Evolutionary conservation across 228 moss, liverwort and hornwort genomes (phyloP).

Genomic region (Sphagnum fallax): DNA sequence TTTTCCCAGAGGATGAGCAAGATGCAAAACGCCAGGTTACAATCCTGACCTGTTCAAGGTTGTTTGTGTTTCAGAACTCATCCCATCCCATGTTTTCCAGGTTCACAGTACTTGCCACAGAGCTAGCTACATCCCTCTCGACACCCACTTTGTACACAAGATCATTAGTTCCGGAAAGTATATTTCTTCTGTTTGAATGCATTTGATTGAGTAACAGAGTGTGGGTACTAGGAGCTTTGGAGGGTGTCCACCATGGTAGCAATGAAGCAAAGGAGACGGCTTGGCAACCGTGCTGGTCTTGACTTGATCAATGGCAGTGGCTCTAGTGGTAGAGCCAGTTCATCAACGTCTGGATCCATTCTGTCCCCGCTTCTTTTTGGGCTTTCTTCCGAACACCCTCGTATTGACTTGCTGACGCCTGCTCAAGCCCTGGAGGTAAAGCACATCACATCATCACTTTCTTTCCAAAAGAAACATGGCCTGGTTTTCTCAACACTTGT

Average conservation of each 20-base stretch:
- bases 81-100: too few relatives aligned
- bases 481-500: too few relatives aligned
- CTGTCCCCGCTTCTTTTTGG: conserved; percentile 22
- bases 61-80: too few relatives aligned
- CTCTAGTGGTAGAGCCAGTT: conserved; percentile 12
- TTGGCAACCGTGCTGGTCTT: conserved; percentile 17
- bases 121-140: too few relatives aligned
- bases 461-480: too few relatives aligned
- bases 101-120: too few relatives aligned
- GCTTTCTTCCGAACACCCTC: conserved; percentile 31
- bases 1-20: conserved; percentile 95
- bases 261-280: conserved; percentile 37
- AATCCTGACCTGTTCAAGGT: not conserved
- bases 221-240: conserved; percentile 39
- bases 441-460: too few relatives aligned
- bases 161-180: too few relatives aligned
- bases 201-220: too few relatives aligned
- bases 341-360: conserved; percentile 25
- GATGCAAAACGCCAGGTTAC: conserved; percentile 60
- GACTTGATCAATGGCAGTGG: conserved; percentile 40
- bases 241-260: conserved; percentile 38
- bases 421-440: conserved; percentile 41
- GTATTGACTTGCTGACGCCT: conserved; percentile 29
- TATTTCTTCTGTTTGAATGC: too few relatives aligned
- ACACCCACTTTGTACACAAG: not conserved